Evolutionary conservation across 1,139 yeast genomes (phyloP), one percentile per base, ranked within the genome.

Genomic region (Wickerhamomyces sp.): DNA sequence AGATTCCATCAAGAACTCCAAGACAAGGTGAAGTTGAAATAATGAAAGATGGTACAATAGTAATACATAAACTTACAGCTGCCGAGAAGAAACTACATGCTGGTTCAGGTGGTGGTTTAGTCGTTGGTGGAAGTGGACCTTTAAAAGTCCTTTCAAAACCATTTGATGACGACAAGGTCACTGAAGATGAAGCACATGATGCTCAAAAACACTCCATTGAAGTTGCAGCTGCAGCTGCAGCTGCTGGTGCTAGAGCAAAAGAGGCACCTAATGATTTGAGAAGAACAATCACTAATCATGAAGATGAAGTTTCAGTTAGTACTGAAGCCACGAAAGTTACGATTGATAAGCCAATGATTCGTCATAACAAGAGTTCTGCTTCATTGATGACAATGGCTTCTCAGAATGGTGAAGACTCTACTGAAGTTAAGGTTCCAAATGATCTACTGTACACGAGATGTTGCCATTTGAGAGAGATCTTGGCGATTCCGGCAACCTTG

Each of bases 41-140:
- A 4, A 63, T 75, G 42, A 63, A 76, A 5, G 78, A 78, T 56
- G 93, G 93, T 0, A 70, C 75, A 3, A 70, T 83, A 13, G 71
- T 76, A 13, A 73, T 84, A 26, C 81, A 81, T 54, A 83, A 84
- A 33, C 64, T 84, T 36, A 68, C 80, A 2, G 80, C 84, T 26
- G 84, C 80, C 43, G 90, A 83, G 45, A 75, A 72, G 54, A 68
- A 75, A 44, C 74, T 76, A 46, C 65, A 76, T 48, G 65, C 71
- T 48, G 75, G 81, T 0, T 68, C 73, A 26, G 83, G 84, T 27
- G 80, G 84, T n/a, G 93, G 93, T 15, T 71, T 84, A 23, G 89
- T 84, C 4, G 91, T 85, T 34, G 94, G 94, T 31, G 94, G 94
- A 1, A 71, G 86, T 6, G 89, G 88, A 0, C 81, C 84, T 38